A percentile compares a stretch with the other conserved stretches of the same genome.
phyloP scores from a whole-genome alignment of 2,329 filamentous ascomycete genomes.

The Aspergillus jensenii region DNA sequence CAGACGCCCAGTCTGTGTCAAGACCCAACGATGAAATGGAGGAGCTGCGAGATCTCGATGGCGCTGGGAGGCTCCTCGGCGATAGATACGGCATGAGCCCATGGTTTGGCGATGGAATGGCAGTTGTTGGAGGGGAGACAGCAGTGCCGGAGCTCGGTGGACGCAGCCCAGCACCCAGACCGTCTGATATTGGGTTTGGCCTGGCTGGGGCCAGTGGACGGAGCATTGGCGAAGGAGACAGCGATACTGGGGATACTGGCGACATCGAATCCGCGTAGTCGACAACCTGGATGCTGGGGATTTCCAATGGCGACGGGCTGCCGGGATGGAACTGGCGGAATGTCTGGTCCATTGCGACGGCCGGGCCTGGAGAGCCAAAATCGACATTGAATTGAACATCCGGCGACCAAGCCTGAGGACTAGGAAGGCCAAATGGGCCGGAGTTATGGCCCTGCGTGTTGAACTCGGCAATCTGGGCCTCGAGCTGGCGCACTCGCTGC shows the following conservation, averaged over 20 bases:
- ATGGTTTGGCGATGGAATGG: conserved; percentile 10
- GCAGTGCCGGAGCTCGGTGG: not conserved
- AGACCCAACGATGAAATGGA: conserved; percentile 12
- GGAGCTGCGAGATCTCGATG: conserved; percentile 10
- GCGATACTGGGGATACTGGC: not conserved
- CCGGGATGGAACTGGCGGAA: not conserved
- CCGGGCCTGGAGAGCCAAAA: not conserved
- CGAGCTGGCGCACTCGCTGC: conserved; percentile 13
- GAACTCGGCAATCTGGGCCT: conserved; percentile 14
- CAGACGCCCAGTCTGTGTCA: conserved; percentile 4
- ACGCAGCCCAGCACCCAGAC: not conserved
- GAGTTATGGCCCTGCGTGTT: not conserved
- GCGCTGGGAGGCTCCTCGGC: not conserved
- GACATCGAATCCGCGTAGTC: conserved; percentile 6
- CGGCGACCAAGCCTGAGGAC: not conserved
- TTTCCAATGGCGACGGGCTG: conserved; percentile 3
- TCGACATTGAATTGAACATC: not conserved
- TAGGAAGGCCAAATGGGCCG: not conserved
- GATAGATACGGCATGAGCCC: conserved; percentile 1
- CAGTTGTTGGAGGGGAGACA: conserved; percentile 12
- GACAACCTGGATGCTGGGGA: conserved; percentile 15
- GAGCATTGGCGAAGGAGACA: conserved; percentile 7
- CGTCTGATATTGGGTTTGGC: not conserved
- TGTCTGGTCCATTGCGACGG: not conserved
- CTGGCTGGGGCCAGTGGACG: not conserved